These are phyloP conservation scores for Sclerotinia borealis DNA, from an alignment of 2,329 filamentous ascomycete genomes.

Conservation along the genomic window DNA sequence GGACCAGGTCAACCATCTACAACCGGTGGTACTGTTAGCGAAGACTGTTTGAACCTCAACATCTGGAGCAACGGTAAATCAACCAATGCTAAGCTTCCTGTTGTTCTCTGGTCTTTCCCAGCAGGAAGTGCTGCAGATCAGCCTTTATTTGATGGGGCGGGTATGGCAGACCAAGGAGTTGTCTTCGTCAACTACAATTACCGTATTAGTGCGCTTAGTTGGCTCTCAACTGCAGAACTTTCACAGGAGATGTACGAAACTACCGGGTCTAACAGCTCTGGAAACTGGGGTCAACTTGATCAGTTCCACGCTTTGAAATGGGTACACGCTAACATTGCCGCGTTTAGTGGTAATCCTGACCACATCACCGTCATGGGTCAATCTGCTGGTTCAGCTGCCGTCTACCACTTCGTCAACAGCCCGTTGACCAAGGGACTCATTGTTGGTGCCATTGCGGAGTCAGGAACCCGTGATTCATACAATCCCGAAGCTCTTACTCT, in stretches of 20 bases:
- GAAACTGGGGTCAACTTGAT: constrained; percentile 48
- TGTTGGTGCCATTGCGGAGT: constrained; percentile 27
- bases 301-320: constrained; percentile 53
- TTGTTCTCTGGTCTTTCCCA: constrained; percentile 34
- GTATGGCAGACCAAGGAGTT: constrained; percentile 30
- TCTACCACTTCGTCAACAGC: constrained; percentile 29
- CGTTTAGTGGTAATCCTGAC: constrained; percentile 45
- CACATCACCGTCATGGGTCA: constrained; percentile 39
- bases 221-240: constrained; percentile 41
- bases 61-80: constrained; percentile 32
- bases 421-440: constrained; percentile 26
- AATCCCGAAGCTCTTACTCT: constrained; percentile 23
- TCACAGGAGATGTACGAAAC: constrained; percentile 15
- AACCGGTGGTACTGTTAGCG: constrained; percentile 24
- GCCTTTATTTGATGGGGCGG: constrained; percentile 21
- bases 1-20: constrained; percentile 23
- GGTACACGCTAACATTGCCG: constrained; percentile 49
- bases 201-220: constrained; percentile 54
- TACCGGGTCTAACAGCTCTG: constrained; percentile 20
- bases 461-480: constrained; percentile 27
- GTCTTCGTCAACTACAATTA: constrained; percentile 56
- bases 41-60: constrained; percentile 42
- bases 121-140: constrained; percentile 13
- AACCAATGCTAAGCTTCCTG: constrained; percentile 17
- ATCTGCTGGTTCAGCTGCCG: constrained; percentile 41